Conservation (phyloP, 208 protist genomes). For the Tritrichomonas musculus region DNA sequence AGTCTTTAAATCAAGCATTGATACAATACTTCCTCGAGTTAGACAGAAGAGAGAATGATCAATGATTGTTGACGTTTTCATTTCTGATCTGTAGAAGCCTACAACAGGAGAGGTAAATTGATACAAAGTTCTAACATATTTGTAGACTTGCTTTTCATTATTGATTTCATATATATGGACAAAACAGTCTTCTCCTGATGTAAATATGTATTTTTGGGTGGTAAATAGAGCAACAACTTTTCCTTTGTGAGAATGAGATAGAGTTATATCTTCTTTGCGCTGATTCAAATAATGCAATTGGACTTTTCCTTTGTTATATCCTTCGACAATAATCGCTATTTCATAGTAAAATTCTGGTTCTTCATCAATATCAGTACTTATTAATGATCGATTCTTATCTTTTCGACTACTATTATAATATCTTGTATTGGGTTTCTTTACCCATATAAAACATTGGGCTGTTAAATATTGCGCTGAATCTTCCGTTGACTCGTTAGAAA, state of each 20-base stretch:
- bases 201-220: not conserved
- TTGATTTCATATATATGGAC: not conserved
- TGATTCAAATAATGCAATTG: not conserved
- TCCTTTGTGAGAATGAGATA: not conserved
- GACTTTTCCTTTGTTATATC: not conserved
- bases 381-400: too few relatives aligned
- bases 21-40: not conserved
- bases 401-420: too few relatives aligned
- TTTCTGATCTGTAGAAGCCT: not conserved
- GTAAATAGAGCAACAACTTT: not conserved
- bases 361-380: too few relatives aligned
- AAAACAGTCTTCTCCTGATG: not conserved
- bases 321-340: not conserved
- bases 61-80: not conserved
- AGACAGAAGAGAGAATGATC: not conserved
- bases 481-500: too few relatives aligned
- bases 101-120: not conserved
- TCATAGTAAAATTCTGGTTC: too few relatives aligned
- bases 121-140: not conserved
- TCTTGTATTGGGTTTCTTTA: too few relatives aligned
- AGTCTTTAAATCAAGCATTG: not conserved
- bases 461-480: not conserved
- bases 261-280: not conserved
- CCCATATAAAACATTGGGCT: not conserved
- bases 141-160: not conserved